Conservation (phyloP, 2,329 filamentous ascomycete species). For the Neurospora sp. region DNA sequence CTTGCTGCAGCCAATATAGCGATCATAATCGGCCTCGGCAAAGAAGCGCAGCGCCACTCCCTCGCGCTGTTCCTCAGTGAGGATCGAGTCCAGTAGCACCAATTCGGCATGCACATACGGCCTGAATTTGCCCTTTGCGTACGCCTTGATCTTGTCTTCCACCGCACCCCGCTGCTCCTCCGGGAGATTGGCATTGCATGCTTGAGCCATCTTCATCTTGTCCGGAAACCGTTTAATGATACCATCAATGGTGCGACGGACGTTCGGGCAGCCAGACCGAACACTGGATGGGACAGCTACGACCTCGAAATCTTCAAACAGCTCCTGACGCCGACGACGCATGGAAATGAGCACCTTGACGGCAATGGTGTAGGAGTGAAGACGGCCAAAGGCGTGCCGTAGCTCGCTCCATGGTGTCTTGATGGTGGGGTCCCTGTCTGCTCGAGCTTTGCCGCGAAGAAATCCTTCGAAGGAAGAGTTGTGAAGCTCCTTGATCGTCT, state of each 20-base stretch:
- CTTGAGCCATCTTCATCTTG: not conserved
- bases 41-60: constrained; percentile 19
- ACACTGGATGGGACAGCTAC: constrained; percentile 19
- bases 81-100: constrained; percentile 19
- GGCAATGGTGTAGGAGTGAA: constrained; percentile 20
- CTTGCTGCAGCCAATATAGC: constrained; percentile 31
- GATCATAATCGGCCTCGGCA: constrained; percentile 18
- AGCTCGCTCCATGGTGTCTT: constrained; percentile 17
- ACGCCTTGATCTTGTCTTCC: constrained; percentile 1
- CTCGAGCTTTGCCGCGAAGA: constrained; percentile 10
- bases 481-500: constrained; percentile 2
- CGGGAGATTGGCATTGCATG: not conserved
- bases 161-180: not conserved
- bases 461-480: constrained; percentile 5
- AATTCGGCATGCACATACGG: constrained; percentile 28
- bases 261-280: constrained; percentile 1
- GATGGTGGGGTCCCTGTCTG: constrained; percentile 1
- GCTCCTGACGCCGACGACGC: constrained; percentile 18
- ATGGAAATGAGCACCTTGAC: constrained; percentile 16
- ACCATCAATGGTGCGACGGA: constrained; percentile 5
- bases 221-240: constrained; percentile 8
- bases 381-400: constrained; percentile 19
- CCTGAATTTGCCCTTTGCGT: constrained; percentile 10
- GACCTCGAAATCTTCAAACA: constrained; percentile 24
- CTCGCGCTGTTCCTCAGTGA: constrained; percentile 8